Evolutionary conservation across 495 filamentous ascomycete genomes (phyloP), one percentile per base, ranked within the genome.

Genomic region (Delitschia confertaspora): DNA sequence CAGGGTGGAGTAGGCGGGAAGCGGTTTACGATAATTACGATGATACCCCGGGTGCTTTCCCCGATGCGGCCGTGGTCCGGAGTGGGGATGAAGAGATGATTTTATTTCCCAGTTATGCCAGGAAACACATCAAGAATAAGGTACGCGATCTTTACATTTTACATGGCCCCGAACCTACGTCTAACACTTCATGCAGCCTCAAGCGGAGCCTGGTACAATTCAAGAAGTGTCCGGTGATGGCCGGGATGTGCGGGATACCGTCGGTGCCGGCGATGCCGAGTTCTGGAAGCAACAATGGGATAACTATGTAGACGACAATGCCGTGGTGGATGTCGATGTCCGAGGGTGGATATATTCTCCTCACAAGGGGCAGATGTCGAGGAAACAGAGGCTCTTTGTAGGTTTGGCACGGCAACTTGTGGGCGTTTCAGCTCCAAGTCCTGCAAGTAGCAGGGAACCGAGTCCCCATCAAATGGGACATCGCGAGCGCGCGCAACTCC

Each of bases 321-420:
- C 86, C 9, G 66, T 95, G 11, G 85, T 94, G 3, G 87, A 93
- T 60, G 86, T 95, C 2, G 89, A 99, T 61, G 83, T 96, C 11
- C 74, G 88, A 40, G 91, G 91, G 16, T 99, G 93, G 91, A 73
- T 95, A 33, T 95, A 89, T 56, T 71, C 78, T 44, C 91, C 91
- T 13, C 82, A 85, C 51, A 73, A 71, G 56, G 86, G 86, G 0
- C 87, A 83, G n/a, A 79, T 94, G 78, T 86, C 74, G 25, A 70
- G 88, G 35, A 85, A 88, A 61, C 88, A 95, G 49, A 76, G 91
- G 18, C 65, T 95, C 47, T 66, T 93, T 54, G 72, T 96, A 42
- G 85, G 87, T 2, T 64, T 95, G 2, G 87, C 88, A 8, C 70
- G 88, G 43, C 76, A 83, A 48, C 60, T 99, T 24, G 89, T 84